A percentile compares a stretch with the other conserved stretches of the same genome.
phyloP scores from a whole-genome alignment of 1,284 basidiomycete species.

The Hypsizygus ulmarius region DNA sequence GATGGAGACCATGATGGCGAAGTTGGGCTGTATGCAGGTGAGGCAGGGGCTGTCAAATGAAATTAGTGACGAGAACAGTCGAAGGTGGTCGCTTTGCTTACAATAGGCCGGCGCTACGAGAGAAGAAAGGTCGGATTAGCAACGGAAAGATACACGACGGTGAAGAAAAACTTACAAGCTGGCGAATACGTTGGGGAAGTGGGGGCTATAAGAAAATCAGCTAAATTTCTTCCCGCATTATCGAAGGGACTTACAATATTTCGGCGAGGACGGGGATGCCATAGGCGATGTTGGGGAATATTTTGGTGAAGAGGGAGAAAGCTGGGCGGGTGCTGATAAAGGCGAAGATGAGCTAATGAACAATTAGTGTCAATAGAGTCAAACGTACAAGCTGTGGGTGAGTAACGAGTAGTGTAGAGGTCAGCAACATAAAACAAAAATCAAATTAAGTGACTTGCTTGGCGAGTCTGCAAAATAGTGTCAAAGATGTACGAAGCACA shows the following conservation, averaged over 20 bases:
- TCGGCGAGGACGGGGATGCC: slow-evolving; percentile 81
- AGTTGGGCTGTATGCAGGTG: slow-evolving; percentile 79
- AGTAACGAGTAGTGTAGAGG: slow-evolving; percentile 18
- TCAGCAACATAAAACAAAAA: slow-evolving; percentile 19
- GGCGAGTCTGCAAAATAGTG: slow-evolving; percentile 63
- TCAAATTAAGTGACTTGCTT: slow-evolving; percentile 47
- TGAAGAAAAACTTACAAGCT: slow-evolving; percentile 57
- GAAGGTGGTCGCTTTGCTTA: slow-evolving; percentile 36
- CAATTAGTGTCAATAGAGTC: background rate
- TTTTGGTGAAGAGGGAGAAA: slow-evolving; percentile 82
- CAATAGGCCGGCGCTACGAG: slow-evolving; percentile 66
- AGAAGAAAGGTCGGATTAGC: slow-evolving; percentile 17
- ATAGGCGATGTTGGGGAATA: slow-evolving; percentile 83
- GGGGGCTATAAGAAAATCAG: slow-evolving; percentile 49
- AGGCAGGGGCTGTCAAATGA: slow-evolving; percentile 62
- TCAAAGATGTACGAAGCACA: slow-evolving; percentile 19
- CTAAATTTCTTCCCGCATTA: background rate
- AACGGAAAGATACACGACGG: slow-evolving; percentile 14
- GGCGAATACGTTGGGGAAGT: slow-evolving; percentile 83
- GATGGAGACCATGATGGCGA: slow-evolving; percentile 81
- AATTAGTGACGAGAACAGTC: slow-evolving; percentile 17
- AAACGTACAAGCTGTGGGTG: slow-evolving; percentile 55
- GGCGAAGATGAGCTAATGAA: slow-evolving; percentile 9
- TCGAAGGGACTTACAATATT: slow-evolving; percentile 68
- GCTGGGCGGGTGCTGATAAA: slow-evolving; percentile 60